phyloP scores from a whole-genome alignment of 2,329 filamentous ascomycete species.

The Colletotrichum viniferum region DNA sequence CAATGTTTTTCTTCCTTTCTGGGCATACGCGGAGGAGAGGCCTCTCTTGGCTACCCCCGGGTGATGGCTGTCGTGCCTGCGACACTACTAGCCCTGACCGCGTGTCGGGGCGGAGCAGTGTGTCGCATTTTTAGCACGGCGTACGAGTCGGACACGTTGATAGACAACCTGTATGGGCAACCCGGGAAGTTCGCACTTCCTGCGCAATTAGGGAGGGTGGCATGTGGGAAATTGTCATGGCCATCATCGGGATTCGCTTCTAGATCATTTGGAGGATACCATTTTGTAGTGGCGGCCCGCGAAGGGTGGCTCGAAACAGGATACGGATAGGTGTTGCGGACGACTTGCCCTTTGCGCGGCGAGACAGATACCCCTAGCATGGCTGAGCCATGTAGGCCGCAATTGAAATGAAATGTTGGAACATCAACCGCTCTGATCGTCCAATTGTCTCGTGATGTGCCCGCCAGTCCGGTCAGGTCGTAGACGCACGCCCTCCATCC shows the following conservation, averaged over 20 bases:
- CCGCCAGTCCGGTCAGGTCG: too few relatives aligned
- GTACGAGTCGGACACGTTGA: slow-evolving; percentile 3
- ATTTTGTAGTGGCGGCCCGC: background rate
- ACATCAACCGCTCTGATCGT: background rate
- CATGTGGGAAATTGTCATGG: slow-evolving; percentile 9
- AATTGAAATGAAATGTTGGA: slow-evolving; percentile 5
- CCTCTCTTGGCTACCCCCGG: slow-evolving; percentile 29
- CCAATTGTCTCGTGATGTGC: background rate
- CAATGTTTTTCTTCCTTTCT: background rate
- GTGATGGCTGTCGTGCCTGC: background rate
- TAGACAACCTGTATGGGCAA: slow-evolving; percentile 20
- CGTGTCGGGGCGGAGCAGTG: background rate
- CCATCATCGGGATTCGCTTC: background rate
- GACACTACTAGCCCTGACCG: background rate
- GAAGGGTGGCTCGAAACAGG: background rate
- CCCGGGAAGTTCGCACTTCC: slow-evolving; percentile 21
- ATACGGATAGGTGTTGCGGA: slow-evolving; percentile 1
- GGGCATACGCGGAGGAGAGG: slow-evolving; percentile 7
- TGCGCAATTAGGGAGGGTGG: slow-evolving; percentile 10
- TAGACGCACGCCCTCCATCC: background rate
- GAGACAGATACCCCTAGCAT: slow-evolving; percentile 18
- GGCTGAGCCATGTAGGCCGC: slow-evolving; percentile 16
- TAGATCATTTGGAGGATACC: background rate
- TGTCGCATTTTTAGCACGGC: slow-evolving; percentile 1
- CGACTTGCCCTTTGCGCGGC: background rate